These are phyloP conservation scores for Alectoria sarmentosa DNA, from an alignment of 495 filamentous ascomycete species.

Conservation along the genomic window DNA sequence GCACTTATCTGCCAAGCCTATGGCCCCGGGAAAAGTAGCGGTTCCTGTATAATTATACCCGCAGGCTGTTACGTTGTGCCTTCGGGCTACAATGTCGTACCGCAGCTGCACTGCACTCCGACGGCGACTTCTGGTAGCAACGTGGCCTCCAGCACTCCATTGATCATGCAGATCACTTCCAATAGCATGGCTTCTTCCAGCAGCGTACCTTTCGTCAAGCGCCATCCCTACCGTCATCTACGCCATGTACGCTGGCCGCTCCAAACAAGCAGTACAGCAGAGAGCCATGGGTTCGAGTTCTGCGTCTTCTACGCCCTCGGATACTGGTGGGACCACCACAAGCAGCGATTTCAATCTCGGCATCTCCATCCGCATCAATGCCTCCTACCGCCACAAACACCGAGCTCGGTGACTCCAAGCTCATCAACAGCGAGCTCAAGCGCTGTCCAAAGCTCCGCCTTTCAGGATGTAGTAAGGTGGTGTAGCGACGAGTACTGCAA, in stretches of 20 bases:
- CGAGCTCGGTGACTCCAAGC: slow-evolving; percentile 1
- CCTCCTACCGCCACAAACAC: background rate
- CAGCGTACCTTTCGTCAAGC: background rate
- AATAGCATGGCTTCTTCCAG: background rate
- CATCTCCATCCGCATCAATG: background rate
- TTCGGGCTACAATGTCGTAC: slow-evolving; percentile 9
- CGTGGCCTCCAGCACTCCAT: background rate
- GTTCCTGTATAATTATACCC: slow-evolving; percentile 2
- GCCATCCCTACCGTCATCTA: background rate
- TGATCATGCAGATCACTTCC: background rate
- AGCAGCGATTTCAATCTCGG: background rate
- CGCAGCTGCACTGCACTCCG: background rate
- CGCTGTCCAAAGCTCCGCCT: background rate
- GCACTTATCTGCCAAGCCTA: background rate
- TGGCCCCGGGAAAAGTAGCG: background rate
- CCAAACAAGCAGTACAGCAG: background rate
- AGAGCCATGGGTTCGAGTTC: background rate
- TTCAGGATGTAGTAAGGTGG: background rate
- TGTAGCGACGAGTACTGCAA: background rate
- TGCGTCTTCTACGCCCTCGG: background rate
- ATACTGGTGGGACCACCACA: background rate
- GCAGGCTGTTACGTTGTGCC: slow-evolving; percentile 10
- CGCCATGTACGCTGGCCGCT: background rate
- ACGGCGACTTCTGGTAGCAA: background rate
- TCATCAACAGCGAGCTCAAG: slow-evolving; percentile 1